Evolutionary conservation across 2,329 filamentous ascomycete species (phyloP), one percentile per base, ranked within the genome.

Genomic region (Trichoderma simmonsii): DNA sequence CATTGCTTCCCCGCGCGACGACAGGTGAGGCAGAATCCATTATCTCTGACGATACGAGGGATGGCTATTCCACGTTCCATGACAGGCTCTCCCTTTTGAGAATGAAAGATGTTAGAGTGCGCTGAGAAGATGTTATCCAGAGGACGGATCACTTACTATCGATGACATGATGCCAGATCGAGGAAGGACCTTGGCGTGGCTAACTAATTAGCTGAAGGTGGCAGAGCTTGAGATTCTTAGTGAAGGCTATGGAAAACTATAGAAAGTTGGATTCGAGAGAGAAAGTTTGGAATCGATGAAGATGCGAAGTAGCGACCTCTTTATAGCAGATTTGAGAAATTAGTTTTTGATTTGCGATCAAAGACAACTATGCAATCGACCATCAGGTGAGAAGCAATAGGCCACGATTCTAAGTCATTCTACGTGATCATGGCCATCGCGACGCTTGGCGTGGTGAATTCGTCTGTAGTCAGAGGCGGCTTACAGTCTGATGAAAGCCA

Each of bases 1-100:
- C 86, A 88, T 74, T 86, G 83, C 74, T 87, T 87, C 78, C 88
- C 88, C 73, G 85, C 82, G 48, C 85, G 84, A 73, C 85, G 83
- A 78, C 84, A 86, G 32, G 83, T 86, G 77, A 86, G 79, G 78
- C 84, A 86, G 71, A 83, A 83, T 18, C 82, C 81, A 74, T 82
- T 76, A 73, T 77, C 79, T 72, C 80, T 76, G 70, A 82, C 80
- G 73, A 81, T n/a, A 3, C 57, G 57, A 1, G 57, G 57, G n/a
- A 60, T 34, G 57, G 24, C 11, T 8, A 34, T 18, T 18, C 57
- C 80, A 72, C 80, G 80, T 74, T 78, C 56, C 66, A 61, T 34
- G 3, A n/a, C 6, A 0, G 48, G 57, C 2, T 59, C 57, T 9
- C 36, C 34, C 32, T 26, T 30, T 24, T 32, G 3, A 9, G 6